Base-by-base conservation (phyloP, 1,284 basidiomycete species). In the Irpex sp. region DNA sequence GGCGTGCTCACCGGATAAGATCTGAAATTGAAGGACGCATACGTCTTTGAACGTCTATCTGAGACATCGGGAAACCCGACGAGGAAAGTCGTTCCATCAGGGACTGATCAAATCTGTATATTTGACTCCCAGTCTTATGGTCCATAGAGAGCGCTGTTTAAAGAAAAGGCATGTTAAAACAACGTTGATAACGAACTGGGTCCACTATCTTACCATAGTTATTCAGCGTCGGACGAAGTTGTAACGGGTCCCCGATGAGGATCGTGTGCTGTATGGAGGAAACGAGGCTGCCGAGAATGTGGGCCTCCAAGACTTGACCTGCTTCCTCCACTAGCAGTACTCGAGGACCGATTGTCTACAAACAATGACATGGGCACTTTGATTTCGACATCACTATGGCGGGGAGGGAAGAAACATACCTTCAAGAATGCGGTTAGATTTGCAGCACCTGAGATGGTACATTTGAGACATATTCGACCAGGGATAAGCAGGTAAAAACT, bases 231-330 rank as follows among this genome's bases (percentile, higher is more conserved):
- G 89, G 89, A 3, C 88, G 81, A 1, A 92, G 78, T 72, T 92
- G 90, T 2, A 83, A 76, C 0, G 90, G 70, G 47, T 72, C 70
- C 6, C 70, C 70, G 21, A 66, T 65, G 31, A 58, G 55, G 63
- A 74, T 57, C 43, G 73, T 51, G 46, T 72, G 69, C 51, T 71
- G 68, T 3, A 70, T 64, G 17, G 63, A 67, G 0, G 83, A 83
- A 2, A 88, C 86, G 1, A 90, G 77, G 55, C 78, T 82, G 1
- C 82, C 83, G 0, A 91, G 70, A 9, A 90, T 77, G 67, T 92
- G 90, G 1, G 89, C 84, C 72, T 92, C 90, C 13, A 92, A 78
- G 0, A 92, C 88, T 75, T 92, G 90, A 0, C 90, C 90, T 0
- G 90, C 90, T 70, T 92, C 90, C 49, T 70, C 66, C 0, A 71